A percentile compares a stretch with the other conserved stretches of the same genome.
These are phyloP conservation scores for Scheffersomyces cryptocercus DNA, from an alignment of 1,139 yeast genomes.

Conservation along the genomic window DNA sequence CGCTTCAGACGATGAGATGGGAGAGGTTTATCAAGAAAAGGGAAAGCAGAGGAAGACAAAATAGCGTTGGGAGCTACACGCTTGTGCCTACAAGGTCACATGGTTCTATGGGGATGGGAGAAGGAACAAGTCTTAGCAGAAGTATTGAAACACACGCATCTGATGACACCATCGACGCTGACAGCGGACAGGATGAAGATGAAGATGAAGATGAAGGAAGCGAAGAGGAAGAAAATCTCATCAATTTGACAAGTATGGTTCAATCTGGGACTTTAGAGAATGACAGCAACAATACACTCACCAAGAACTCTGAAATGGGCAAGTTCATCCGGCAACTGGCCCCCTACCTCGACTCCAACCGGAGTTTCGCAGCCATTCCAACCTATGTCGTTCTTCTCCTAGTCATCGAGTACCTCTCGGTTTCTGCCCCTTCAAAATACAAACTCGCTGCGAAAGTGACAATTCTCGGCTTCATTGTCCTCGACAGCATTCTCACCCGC, in stretches of 20 bases:
- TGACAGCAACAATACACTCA: too few species aligned
- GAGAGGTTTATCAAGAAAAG: conserved; percentile 7
- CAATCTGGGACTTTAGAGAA: too few species aligned
- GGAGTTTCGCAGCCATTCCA: conserved; percentile 1
- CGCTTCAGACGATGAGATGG: conserved; percentile 22
- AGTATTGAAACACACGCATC: background rate
- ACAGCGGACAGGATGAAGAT: conserved; percentile 3
- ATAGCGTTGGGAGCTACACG: background rate
- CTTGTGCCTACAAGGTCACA: background rate
- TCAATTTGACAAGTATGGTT: background rate
- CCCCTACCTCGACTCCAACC: background rate
- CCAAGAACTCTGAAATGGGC: background rate
- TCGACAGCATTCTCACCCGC: too few species aligned
- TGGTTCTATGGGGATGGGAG: background rate
- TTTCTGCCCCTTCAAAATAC: background rate
- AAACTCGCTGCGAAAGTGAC: background rate
- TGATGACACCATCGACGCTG: conserved; percentile 2
- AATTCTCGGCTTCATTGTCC: too few species aligned
- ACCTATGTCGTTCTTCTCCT: background rate
- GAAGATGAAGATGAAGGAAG: background rate
- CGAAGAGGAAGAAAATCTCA: background rate
- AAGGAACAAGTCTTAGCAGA: background rate
- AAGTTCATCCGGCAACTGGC: background rate
- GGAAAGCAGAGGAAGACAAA: background rate
- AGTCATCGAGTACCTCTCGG: background rate